A percentile compares a stretch with the other conserved stretches of the same genome.
These are phyloP conservation scores for Phaffia australis DNA, from an alignment of 768 basidiomycete genomes.

Conservation along the genomic window DNA sequence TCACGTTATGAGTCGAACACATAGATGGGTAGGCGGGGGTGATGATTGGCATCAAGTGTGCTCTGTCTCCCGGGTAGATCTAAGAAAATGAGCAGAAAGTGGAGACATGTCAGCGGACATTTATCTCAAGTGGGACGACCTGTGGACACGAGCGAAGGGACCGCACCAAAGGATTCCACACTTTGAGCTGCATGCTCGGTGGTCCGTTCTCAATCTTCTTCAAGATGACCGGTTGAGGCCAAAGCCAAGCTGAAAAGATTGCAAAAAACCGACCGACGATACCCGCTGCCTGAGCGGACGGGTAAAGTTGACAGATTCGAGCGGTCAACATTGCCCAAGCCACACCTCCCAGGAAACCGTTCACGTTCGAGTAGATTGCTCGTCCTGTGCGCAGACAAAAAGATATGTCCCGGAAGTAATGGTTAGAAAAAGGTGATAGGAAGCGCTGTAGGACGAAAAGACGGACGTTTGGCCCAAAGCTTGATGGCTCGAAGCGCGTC, in stretches of 20 bases:
- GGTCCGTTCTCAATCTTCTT: slow-evolving; percentile 96
- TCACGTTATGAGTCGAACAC: slow-evolving; percentile 98
- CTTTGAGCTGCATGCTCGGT: slow-evolving; percentile 60
- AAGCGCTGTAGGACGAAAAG: not conserved
- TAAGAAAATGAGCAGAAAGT: slow-evolving; percentile 33
- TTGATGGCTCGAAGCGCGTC: slow-evolving; percentile 92
- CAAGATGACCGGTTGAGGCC: slow-evolving; percentile 95
- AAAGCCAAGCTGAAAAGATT: slow-evolving; percentile 73
- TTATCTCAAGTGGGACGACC: not conserved
- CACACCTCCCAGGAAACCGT: slow-evolving; percentile 93
- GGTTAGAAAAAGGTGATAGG: no score
- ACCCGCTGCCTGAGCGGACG: slow-evolving; percentile 82
- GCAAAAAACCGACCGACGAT: slow-evolving; percentile 98
- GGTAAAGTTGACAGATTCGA: slow-evolving; percentile 96
- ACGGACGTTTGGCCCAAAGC: slow-evolving; percentile 82
- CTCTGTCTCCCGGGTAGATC: slow-evolving; percentile 80
- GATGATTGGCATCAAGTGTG: slow-evolving; percentile 99
- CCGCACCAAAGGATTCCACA: slow-evolving; percentile 91
- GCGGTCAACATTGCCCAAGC: slow-evolving; percentile 99
- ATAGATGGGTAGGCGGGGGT: slow-evolving; percentile 98
- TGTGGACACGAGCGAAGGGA: not conserved
- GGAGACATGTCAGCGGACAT: not conserved
- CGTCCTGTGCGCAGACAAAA: slow-evolving; percentile 48
- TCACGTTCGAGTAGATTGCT: slow-evolving; percentile 96
- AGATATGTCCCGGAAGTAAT: not conserved